Percentiles rank a stretch among this genome's conserved stretches.
These are phyloP conservation scores for Hyaloscypha bicolor DNA, from an alignment of 495 filamentous ascomycete genomes.

Conservation along the genomic window DNA sequence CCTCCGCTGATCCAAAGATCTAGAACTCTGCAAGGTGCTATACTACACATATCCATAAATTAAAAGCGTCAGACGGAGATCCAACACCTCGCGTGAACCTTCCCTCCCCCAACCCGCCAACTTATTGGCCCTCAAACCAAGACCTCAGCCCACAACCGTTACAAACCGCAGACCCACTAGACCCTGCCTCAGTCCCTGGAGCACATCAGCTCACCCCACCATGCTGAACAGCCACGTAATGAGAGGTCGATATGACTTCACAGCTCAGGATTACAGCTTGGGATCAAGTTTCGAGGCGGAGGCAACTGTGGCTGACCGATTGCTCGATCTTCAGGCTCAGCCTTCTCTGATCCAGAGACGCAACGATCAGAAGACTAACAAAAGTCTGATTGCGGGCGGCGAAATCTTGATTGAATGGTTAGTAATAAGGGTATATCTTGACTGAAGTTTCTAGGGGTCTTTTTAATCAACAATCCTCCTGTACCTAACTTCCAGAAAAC, in stretches of 20 bases:
- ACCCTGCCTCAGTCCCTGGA: neutral
- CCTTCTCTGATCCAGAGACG: neutral
- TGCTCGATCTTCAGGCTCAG: neutral
- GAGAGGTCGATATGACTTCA: constrained; percentile 4
- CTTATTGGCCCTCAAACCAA: neutral
- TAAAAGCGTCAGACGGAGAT: neutral
- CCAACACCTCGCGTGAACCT: constrained; percentile 2
- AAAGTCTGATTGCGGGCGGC: neutral
- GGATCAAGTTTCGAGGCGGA: neutral
- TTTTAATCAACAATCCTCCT: neutral
- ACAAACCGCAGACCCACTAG: neutral
- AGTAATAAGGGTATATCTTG: neutral
- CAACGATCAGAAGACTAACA: neutral
- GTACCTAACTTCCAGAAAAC: neutral
- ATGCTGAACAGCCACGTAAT: constrained; percentile 1
- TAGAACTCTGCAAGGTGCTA: neutral
- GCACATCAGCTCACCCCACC: constrained; percentile 5
- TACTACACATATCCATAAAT: neutral
- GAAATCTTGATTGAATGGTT: neutral
- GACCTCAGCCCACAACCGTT: neutral
- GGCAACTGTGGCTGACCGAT: neutral
- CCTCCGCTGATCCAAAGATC: neutral
- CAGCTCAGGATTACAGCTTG: neutral
- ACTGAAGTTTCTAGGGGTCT: neutral
- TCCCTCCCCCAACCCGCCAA: neutral